These are phyloP conservation scores for Boechera retrofracta DNA, from an alignment of 345 rosid species.

Conservation along the genomic window DNA sequence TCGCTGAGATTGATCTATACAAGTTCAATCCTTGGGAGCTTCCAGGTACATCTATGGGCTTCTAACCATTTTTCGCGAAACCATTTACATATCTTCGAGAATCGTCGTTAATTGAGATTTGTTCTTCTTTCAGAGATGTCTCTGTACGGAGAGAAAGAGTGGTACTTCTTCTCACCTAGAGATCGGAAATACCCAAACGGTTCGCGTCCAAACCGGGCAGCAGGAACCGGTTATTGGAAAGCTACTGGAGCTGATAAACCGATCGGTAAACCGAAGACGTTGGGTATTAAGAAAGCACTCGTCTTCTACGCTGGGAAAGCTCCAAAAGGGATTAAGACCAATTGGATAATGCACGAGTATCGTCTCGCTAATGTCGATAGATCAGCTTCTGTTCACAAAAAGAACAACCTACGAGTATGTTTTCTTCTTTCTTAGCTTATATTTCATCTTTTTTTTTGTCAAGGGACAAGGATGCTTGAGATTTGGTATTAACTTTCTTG, in stretches of 20 bases:
- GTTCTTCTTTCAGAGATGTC: slow-evolving; percentile 60
- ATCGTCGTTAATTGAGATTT: slow-evolving; percentile 24
- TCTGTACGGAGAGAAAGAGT: slow-evolving; percentile 85
- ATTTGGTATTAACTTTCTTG: slow-evolving; percentile 7
- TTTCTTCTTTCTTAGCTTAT: neutral
- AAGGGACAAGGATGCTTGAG: neutral
- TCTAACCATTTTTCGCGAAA: neutral
- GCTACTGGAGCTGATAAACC: slow-evolving; percentile 98
- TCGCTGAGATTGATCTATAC: slow-evolving; percentile 91
- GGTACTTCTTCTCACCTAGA: slow-evolving; percentile 93
- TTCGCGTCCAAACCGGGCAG: slow-evolving; percentile 86
- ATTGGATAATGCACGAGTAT: slow-evolving; percentile 99
- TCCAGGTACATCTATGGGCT: slow-evolving; percentile 60
- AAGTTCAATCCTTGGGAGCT: slow-evolving; percentile 94
- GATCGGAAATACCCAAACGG: slow-evolving; percentile 96
- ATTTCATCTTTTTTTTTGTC: neutral
- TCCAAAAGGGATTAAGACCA: slow-evolving; percentile 79
- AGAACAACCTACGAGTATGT: slow-evolving; percentile 68
- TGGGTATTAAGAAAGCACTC: slow-evolving; percentile 85
- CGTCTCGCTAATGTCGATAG: slow-evolving; percentile 90
- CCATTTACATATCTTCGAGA: neutral
- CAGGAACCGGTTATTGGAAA: slow-evolving; percentile 90
- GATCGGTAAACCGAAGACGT: slow-evolving; percentile 77
- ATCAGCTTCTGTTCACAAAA: slow-evolving; percentile 63
- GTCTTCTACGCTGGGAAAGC: slow-evolving; percentile 96